Base-by-base conservation (phyloP, 2,329 filamentous ascomycete species). In the Ophiocordyceps camponoti-rufipedis region DNA sequence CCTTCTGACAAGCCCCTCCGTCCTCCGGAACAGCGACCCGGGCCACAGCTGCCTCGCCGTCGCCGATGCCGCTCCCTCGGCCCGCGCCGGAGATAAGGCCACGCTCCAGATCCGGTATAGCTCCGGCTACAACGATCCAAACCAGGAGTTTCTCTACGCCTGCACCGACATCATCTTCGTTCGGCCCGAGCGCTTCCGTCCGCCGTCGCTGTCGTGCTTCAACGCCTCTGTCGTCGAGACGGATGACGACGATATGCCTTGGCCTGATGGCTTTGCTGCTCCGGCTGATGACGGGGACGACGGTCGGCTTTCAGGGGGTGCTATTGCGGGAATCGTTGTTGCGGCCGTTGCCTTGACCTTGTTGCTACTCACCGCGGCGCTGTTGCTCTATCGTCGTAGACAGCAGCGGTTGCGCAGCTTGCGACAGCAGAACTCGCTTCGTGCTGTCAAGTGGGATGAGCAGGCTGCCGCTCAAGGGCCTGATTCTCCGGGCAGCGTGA, bases 241-340 rank as follows among this genome's bases (percentile, higher is more conserved):
- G n/a, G 29, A 32, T 23, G 3, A 23, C 19, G 47, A 53, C 14
- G 50, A 49, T n/a, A 50, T 46, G 52, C 55, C 29, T 51, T 54
- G 19, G 53, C 50, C 40, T 53, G 52, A 45, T 51, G 53, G 48
- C n/a, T 53, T 52, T 47, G 52, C 49, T 5, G 50, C 52, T 45
- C 40, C 40, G 2, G 19, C 40, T 1, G 40, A 41, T 13, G 19
- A 28, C 40, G 2, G 40, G 10, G 14, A 23, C 40, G 58, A 57
- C 2, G 14, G 14, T n/a, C 5, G 33, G 33, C 66, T 87, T 11
- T 79, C 77, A 13, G 75, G 75, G 18, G 82, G 82, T 40, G 72
- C 75, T 18, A 85, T 88, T 54, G 84, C 83, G 3, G 84, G 83
- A 1, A 80, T 85, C 48, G 81, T 82, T 2, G 67, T 88, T 48